phyloP scores from a whole-genome alignment of 257 asterid genomes.

The Primulina tabacum region DNA sequence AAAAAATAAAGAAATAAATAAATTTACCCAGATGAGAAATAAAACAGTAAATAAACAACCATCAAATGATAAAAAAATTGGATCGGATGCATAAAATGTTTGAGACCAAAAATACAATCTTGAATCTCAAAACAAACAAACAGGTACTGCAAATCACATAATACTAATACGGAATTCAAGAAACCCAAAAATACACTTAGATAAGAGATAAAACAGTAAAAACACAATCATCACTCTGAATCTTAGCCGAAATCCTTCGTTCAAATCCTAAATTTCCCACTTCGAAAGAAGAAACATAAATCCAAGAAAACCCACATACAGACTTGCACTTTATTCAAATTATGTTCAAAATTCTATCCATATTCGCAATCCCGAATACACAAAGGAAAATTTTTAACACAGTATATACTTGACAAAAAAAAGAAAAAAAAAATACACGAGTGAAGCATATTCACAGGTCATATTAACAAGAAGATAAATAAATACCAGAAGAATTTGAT shows the following conservation, averaged over 20 bases:
- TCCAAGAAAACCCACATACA: neutral
- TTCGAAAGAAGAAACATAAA: neutral
- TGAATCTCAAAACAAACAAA: neutral
- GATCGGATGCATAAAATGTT: too few species aligned
- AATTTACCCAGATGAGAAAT: neutral
- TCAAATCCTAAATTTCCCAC: neutral
- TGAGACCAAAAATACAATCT: neutral
- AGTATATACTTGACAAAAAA: too few species aligned
- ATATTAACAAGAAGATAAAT: neutral
- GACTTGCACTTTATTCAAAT: constrained; percentile 3
- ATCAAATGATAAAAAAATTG: neutral
- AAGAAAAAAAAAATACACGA: neutral
- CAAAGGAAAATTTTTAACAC: neutral
- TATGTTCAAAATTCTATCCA: neutral
- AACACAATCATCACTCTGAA: constrained; percentile 1
- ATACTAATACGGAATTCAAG: too few species aligned
- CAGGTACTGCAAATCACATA: neutral
- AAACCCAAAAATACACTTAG: neutral
- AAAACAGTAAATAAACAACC: neutral
- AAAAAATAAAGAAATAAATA: too few species aligned
- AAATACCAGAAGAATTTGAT: constrained; percentile 42
- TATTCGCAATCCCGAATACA: constrained; percentile 7
- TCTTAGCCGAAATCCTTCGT: neutral
- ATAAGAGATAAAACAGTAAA: constrained; percentile 9
- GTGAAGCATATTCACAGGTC: neutral